These are phyloP conservation scores for Marasmius sp. DNA, from an alignment of 1,284 basidiomycete genomes.

Conservation along the genomic window DNA sequence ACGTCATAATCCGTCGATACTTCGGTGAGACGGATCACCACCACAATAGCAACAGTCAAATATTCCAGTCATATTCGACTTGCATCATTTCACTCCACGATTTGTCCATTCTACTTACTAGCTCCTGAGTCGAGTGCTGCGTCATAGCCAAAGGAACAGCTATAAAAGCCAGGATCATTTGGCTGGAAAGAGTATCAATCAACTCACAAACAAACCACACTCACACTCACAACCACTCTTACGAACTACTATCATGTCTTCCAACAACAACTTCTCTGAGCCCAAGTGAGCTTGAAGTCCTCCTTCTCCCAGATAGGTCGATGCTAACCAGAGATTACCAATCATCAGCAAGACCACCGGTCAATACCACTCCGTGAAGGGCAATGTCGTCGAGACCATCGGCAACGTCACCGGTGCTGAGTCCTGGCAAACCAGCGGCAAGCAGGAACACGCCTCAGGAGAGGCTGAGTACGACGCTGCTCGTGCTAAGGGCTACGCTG, in stretches of 20 bases:
- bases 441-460: conserved; percentile 59
- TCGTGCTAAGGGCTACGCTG: conserved; percentile 49
- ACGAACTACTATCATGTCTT: neutral
- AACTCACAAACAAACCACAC: neutral
- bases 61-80: too few relatives aligned
- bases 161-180: too few relatives aligned
- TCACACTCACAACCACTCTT: neutral
- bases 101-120: too few relatives aligned
- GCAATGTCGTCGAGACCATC: conserved; percentile 53
- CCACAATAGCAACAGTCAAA: too few relatives aligned
- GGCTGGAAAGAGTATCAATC: neutral
- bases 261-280: neutral
- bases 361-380: conserved; percentile 54
- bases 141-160: too few relatives aligned
- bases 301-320: neutral
- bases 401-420: conserved; percentile 46
- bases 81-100: too few relatives aligned
- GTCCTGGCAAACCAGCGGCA: conserved; percentile 50
- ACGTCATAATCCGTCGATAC: too few relatives aligned
- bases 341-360: conserved; percentile 49
- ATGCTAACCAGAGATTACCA: neutral
- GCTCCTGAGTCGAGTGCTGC: too few relatives aligned
- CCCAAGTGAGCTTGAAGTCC: neutral
- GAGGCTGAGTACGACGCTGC: conserved; percentile 57
- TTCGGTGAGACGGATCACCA: too few relatives aligned